phyloP scores from a whole-genome alignment of 257 asterid species.

The Agastache rugosa region DNA sequence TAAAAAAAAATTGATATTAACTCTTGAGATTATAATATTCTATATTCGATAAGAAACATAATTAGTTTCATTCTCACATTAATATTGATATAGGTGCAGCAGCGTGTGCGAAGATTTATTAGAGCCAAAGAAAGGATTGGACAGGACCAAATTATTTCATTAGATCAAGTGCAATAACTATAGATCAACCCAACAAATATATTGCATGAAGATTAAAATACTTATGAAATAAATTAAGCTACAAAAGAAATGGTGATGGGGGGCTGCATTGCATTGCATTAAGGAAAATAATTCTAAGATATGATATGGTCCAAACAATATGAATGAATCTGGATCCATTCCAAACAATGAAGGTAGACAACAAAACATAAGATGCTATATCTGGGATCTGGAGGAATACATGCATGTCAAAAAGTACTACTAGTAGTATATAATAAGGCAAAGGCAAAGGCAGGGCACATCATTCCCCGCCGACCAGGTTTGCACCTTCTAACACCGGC shows the following conservation, averaged over 20 bases:
- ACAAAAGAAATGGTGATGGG: not conserved
- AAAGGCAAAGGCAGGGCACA: no score
- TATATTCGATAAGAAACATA: no score
- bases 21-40: no score
- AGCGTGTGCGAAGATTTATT: no score
- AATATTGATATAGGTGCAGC: no score
- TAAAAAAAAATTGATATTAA: no score
- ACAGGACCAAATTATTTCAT: not conserved
- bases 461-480: not conserved
- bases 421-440: not conserved
- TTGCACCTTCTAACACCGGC: not conserved
- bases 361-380: slow-evolving; percentile 38
- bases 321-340: slow-evolving; percentile 27
- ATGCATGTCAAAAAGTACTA: slow-evolving; percentile 26
- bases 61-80: no score
- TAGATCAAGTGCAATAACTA: not conserved
- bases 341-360: slow-evolving; percentile 36
- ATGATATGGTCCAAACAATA: not conserved
- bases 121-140: no score
- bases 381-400: slow-evolving; percentile 42
- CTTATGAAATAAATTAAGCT: no score
- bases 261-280: not conserved
- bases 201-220: not conserved
- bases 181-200: no score
- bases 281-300: not conserved